These are phyloP conservation scores for Davidsoniella neocaledoniae DNA, from an alignment of 2,329 filamentous ascomycete genomes.

Conservation along the genomic window DNA sequence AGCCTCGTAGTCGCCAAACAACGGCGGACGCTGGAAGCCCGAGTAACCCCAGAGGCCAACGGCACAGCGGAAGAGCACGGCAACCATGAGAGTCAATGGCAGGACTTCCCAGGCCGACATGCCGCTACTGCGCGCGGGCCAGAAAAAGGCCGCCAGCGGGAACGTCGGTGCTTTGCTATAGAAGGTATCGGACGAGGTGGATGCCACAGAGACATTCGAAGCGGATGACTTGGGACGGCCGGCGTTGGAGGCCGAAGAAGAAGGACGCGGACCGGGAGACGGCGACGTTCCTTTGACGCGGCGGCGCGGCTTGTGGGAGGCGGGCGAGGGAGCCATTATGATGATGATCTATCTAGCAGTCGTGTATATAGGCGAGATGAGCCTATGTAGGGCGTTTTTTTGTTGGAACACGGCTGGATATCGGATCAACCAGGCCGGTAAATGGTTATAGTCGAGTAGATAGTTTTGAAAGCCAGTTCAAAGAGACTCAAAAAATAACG, in stretches of 20 bases:
- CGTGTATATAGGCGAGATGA: too few species aligned
- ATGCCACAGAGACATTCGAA: not conserved
- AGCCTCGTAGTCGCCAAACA: conserved; percentile 95
- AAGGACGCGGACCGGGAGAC: not conserved
- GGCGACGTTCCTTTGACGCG: conserved; percentile 28
- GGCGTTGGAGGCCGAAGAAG: not conserved
- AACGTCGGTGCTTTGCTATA: conserved; percentile 53
- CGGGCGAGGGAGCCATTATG: conserved; percentile 33
- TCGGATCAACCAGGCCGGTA: too few species aligned
- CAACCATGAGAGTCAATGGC: conserved; percentile 73
- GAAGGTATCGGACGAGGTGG: conserved; percentile 15
- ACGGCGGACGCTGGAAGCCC: conserved; percentile 64
- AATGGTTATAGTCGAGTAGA: too few species aligned
- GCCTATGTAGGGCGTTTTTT: too few species aligned
- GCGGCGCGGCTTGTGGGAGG: conserved; percentile 43
- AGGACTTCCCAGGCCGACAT: conserved; percentile 84
- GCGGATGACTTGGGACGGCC: not conserved
- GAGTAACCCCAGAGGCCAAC: conserved; percentile 91
- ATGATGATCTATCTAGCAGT: not conserved
- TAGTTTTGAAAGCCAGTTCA: too few species aligned
- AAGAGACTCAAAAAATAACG: too few species aligned
- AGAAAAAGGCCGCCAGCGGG: conserved; percentile 83
- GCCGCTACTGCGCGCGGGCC: conserved; percentile 62
- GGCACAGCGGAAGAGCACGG: conserved; percentile 86
- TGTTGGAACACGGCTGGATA: too few species aligned